A percentile compares a stretch with the other conserved stretches of the same genome.
phyloP scores from a whole-genome alignment of 2,329 filamentous ascomycete genomes.

The Fusarium foetens region DNA sequence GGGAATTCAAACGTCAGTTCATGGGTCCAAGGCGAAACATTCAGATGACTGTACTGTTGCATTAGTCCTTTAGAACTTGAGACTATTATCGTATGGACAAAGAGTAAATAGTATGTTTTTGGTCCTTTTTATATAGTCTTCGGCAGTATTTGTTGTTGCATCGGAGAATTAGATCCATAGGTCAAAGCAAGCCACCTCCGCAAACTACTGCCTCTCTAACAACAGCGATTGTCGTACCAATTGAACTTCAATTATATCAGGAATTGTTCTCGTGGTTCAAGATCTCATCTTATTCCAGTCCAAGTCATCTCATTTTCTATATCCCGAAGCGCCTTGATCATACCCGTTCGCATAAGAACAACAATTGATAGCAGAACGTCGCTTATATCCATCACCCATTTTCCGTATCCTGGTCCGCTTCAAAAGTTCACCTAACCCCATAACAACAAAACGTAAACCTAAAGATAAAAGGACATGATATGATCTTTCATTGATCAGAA shows the following conservation, averaged over 20 bases:
- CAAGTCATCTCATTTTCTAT: not conserved
- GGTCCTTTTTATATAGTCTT: not conserved
- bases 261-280: not conserved
- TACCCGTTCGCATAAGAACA: not conserved
- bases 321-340: not conserved
- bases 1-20: conserved; percentile 11
- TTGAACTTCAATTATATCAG: not conserved
- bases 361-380: not conserved
- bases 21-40: not conserved
- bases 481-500: not conserved
- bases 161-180: not conserved
- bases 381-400: conserved; percentile 3
- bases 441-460: not conserved
- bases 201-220: not conserved
- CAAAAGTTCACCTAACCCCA: not conserved
- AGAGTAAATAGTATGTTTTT: not conserved
- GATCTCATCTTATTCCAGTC: not conserved
- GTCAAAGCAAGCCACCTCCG: not conserved
- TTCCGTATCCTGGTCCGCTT: conserved; percentile 5
- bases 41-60: not conserved
- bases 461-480: not conserved
- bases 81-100: not conserved
- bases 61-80: not conserved
- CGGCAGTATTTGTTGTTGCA: not conserved
- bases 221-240: not conserved